Percentiles rank a stretch among this genome's conserved stretches.
Conservation (phyloP, 148 eudicot species). For the Salicornia ramosissima region DNA sequence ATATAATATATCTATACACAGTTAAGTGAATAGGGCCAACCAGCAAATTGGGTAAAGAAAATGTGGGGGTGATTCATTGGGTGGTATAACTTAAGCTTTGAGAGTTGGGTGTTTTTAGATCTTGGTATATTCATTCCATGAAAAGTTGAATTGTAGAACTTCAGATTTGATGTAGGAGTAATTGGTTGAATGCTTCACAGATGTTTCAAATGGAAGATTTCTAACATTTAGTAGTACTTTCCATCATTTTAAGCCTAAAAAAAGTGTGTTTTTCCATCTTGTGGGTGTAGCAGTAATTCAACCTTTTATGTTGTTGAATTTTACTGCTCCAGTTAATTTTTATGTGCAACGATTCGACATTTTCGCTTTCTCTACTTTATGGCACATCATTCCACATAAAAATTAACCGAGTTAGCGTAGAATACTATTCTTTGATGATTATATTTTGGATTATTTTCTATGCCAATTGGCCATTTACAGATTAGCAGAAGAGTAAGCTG, state of each 20-base stretch:
- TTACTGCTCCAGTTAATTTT: no score
- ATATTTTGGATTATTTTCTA: no score
- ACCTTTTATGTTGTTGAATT: constrained; percentile 1
- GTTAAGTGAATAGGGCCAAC: constrained; percentile 19
- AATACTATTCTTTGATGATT: no score
- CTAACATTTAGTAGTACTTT: constrained; percentile 21
- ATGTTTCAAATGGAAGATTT: constrained; percentile 10
- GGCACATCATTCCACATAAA: no score
- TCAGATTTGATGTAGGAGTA: constrained; percentile 8
- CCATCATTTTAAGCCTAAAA: constrained; percentile 8
- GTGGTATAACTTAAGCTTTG: constrained; percentile 16
- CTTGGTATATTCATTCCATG: constrained; percentile 5
- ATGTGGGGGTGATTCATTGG: constrained; percentile 5
- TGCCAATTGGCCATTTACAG: no score
- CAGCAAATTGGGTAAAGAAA: constrained; percentile 15
- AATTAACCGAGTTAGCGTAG: no score
- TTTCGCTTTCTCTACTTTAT: no score
- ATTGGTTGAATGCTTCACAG: constrained; percentile 12
- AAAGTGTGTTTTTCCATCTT: constrained; percentile 3
- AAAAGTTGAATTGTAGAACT: constrained; percentile 11
- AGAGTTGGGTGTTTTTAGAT: constrained; percentile 10
- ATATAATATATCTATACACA: no score
- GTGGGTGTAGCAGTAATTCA: constrained; percentile 17
- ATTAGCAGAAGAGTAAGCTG: no score
- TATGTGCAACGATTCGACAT: no score